Base-by-base conservation (phyloP, 345 rosid species). In the Kandelia obovata region DNA sequence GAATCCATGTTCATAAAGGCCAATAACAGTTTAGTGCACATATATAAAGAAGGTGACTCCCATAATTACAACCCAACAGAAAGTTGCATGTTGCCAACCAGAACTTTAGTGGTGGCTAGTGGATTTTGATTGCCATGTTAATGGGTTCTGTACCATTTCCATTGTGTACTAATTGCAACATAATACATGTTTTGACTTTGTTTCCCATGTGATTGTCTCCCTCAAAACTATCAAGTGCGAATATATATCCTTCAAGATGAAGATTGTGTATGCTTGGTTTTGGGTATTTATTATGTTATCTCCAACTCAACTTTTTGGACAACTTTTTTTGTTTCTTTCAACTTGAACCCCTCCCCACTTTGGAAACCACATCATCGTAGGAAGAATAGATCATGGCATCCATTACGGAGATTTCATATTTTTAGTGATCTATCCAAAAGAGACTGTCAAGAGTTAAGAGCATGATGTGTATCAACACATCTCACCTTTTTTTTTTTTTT, bases 11-110 rank as follows among this genome's bases (percentile, higher is more conserved):
- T 56, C 25, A 56, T 27, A 66, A 71, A 64, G 70, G 52, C 47
- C 35, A 65, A n/a, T 75, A 52, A n/a, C 23, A 58, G n/a, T 52
- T 69, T 47, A 69, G 66, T 63, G 82, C 34, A 6, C n/a, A 6
- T 47, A 6, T 47, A 62, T 9, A 49, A 51, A 31, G 68, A 9
- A 49, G 46, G 58, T 20, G 69, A 11, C 28, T 55, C 21, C 20
- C 25, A 15, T 43, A 15, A 43, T 43, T 2, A 43, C 49, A 43
- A 26, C 49, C 19, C 52, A 57, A 56, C 34, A 43, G 34, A 55
- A 67, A 67, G 53, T 57, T 57, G 35, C 35, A 39, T 7, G 13
- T 66, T 23, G 61, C 61, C 60, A 53, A 31, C 61, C 35, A 32
- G 8, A 3, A 32, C 59, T 53, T 55, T 55, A 53, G 58, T 27